Percentiles rank a stretch among this genome's conserved stretches.
Evolutionary conservation across 169 alveolate genomes (phyloP).

Genomic region (Blepharisma undulans): DNA sequence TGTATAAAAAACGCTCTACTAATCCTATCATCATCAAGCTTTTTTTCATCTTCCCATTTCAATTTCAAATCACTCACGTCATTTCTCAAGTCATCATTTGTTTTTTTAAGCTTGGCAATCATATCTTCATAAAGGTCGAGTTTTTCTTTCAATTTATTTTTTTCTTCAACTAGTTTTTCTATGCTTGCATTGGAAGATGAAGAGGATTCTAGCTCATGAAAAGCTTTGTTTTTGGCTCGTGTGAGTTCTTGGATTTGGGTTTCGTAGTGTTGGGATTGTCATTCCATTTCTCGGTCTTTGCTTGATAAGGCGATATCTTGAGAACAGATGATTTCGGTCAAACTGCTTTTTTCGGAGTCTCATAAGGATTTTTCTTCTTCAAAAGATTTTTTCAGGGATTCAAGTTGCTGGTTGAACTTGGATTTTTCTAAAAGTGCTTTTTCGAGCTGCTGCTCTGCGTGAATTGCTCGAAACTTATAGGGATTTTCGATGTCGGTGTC

Average conservation of each 20-base stretch:
- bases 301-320: neutral
- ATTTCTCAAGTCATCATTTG: neutral
- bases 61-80: neutral
- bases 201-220: neutral
- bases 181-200: neutral
- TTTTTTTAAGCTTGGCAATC: neutral
- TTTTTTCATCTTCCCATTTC: neutral
- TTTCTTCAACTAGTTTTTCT: neutral
- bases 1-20: slow-evolving; percentile 8
- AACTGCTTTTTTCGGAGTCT: neutral
- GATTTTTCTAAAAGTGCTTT: neutral
- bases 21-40: neutral
- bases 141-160: neutral
- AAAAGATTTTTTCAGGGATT: neutral
- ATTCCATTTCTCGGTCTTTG: slow-evolving; percentile 22
- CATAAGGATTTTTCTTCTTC: neutral
- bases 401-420: neutral
- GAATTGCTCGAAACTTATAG: neutral
- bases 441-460: neutral
- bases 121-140: neutral
- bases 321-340: neutral
- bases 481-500: neutral
- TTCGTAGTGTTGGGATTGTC: neutral
- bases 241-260: neutral
- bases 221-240: neutral